Evolutionary conservation across 192 early-diverging fungal genomes (phyloP), one percentile per base, ranked within the genome.

Genomic region (Entomortierella parvispora): DNA sequence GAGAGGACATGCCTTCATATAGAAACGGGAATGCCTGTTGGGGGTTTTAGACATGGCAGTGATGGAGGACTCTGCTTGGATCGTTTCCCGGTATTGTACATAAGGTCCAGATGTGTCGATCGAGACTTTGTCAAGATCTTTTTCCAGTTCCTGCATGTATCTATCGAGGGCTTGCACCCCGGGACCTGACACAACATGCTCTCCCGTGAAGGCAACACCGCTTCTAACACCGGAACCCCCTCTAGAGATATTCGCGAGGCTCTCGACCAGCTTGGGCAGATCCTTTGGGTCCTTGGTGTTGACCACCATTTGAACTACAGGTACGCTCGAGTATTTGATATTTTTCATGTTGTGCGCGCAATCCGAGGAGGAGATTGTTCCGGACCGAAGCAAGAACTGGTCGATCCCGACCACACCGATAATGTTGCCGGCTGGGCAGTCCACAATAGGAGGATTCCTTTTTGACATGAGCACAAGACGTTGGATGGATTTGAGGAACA

Each of bases 21-120:
- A 96, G 88, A 99, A 91, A 96, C 97, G 97, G 92, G 97, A 97
- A 90, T 97, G 97, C 93, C 97, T 99, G 94, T 99, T 99, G 85
- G 97, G 95, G 59, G 96, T 97, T 90, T 99, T 97, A 84, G 97
- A 92, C 81, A 99, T 85, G 67, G 87, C 87, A 69, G 83, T 78
- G 51, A 94, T 87, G 80, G 82, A 83, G 25, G 96, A 97, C 84
- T 93, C 93, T 68, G 88, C 84, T 69, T 85, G 86, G 71, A 97
- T 91, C 44, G 97, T 99, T 86, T 99, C 97, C 87, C 94, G 89
- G 89, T 95, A 96, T 64, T 87, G 89, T 69, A 97, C 95, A 50
- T 97, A 93, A 50, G 97, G 97, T 80, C 97, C 91, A 84, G 94
- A 93, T 61, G 77, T 90, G 83, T 90, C 92, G 77, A 99, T 84